Conservation (phyloP, 2,329 filamentous ascomycete genomes). For the Lecanoromycetidae sp. region DNA sequence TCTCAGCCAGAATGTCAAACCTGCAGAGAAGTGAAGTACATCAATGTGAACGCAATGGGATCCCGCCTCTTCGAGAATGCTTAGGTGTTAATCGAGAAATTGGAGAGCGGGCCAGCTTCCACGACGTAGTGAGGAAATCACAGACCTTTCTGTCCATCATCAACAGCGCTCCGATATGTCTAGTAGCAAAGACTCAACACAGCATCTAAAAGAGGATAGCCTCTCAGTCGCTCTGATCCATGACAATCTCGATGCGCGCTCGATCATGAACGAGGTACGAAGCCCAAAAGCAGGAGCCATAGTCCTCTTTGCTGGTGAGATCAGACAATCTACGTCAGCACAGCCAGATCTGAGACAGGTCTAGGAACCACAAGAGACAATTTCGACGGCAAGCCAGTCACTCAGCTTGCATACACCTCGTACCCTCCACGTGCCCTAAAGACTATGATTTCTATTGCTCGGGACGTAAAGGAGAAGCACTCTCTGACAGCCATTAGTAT, state of each 20-base stretch:
- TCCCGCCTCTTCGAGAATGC: too few relatives aligned
- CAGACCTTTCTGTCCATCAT: not conserved
- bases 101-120: too few relatives aligned
- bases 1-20: too few relatives aligned
- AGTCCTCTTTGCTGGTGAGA: slow-evolving; percentile 59
- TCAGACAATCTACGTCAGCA: slow-evolving; percentile 1
- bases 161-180: not conserved
- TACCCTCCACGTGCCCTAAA: slow-evolving; percentile 47
- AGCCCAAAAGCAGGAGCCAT: slow-evolving; percentile 64
- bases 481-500: slow-evolving; percentile 62
- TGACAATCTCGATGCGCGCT: slow-evolving; percentile 44
- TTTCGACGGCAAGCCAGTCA: slow-evolving; percentile 60
- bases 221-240: slow-evolving; percentile 60
- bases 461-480: slow-evolving; percentile 47
- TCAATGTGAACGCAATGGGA: too few relatives aligned
- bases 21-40: too few relatives aligned
- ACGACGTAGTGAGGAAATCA: not conserved
- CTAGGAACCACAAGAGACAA: slow-evolving; percentile 64
- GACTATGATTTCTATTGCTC: slow-evolving; percentile 27
- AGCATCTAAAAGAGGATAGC: slow-evolving; percentile 32
- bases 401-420: slow-evolving; percentile 61
- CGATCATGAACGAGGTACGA: slow-evolving; percentile 54
- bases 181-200: not conserved
- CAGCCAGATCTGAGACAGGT: slow-evolving; percentile 7
- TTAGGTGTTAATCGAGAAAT: too few relatives aligned